Evolutionary conservation across 163 green algal species (phyloP), one percentile per base, ranked within the genome.

Genomic region (Scenedesmus sp.): DNA sequence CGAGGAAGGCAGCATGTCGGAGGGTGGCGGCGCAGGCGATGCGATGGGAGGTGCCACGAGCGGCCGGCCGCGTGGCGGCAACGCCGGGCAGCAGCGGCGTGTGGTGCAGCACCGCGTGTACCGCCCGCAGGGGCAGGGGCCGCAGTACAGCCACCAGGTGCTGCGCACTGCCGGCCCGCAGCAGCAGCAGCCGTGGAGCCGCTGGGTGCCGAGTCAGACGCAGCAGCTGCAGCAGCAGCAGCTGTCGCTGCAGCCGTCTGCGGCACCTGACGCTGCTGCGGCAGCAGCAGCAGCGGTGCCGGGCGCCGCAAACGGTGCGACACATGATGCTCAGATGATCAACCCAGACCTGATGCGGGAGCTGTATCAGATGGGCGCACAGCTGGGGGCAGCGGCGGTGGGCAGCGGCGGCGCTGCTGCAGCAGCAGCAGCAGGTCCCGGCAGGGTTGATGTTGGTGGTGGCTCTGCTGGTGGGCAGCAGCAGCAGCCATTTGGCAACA

Each of bases 181-280:
- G 35, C 78, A 87, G 53, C 87, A 91, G 78, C 87, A 82, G 84
- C 59, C 42, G 33, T 59, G 40, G 83, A 35, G 81, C 10, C 49
- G 81, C 30, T 53, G 81, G 53, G 33, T 42, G 81, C 51, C 81
- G 0, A 33, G 35, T 16, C 33, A 73, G 81, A 56, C 49, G 81
- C 81, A 90, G 85, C 85, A 90, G 86, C 86, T 53, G 53, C 53
- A 81, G 40, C 37, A 81, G 83, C 83, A 89, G 83, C 40, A 81
- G 42, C 56, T 70, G 20, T 70, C 56, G 20, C 56, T 78, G 61
- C 83, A 56, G 61, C 83, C 30, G 24, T 26, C 46, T 30, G 24
- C 15, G 15, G 42, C 13, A n/a, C 37, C 81, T 49, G 81, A 56
- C 43, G 79, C 43, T n/a, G 81, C 51, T 16, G 81, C 81, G 24